Evolutionary conservation across 345 rosid species (phyloP).

Genomic region (Rhodamnia argentea): DNA sequence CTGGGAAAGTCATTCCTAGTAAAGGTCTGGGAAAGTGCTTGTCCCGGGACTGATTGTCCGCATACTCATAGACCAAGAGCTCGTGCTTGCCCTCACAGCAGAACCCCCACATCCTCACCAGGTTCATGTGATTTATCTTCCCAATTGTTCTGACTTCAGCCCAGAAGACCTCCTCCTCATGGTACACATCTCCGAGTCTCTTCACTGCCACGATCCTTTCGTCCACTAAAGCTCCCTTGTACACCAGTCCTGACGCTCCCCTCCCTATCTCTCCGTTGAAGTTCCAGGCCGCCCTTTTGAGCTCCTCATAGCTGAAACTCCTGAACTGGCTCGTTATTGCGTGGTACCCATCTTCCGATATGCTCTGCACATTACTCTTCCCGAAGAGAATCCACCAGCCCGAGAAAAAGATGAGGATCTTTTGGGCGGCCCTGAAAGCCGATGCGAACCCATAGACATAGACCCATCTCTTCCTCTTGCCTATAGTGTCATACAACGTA

Average conservation of each 20-base stretch:
- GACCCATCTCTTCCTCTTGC: slow-evolving; percentile 16
- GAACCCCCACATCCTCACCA: slow-evolving; percentile 45
- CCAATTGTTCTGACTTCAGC: slow-evolving; percentile 45
- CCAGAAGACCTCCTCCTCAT: slow-evolving; percentile 36
- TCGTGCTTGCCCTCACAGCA: slow-evolving; percentile 31
- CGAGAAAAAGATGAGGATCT: slow-evolving; percentile 9
- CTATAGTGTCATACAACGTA: slow-evolving; percentile 2
- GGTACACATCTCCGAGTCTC: slow-evolving; percentile 26
- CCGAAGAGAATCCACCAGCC: slow-evolving; percentile 25
- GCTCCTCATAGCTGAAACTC: slow-evolving; percentile 20
- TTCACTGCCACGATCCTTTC: slow-evolving; percentile 41
- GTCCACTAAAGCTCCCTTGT: slow-evolving; percentile 27
- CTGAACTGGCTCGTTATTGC: slow-evolving; percentile 14
- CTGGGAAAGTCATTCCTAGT: no score
- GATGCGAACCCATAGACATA: slow-evolving; percentile 27
- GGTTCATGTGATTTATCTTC: slow-evolving; percentile 43
- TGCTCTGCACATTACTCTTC: background rate
- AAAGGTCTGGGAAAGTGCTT: slow-evolving; percentile 17
- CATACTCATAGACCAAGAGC: slow-evolving; percentile 39
- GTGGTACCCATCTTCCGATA: slow-evolving; percentile 14
- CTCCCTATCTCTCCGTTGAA: slow-evolving; percentile 32
- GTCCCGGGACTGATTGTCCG: slow-evolving; percentile 35
- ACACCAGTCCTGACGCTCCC: slow-evolving; percentile 41
- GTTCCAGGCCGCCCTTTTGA: slow-evolving; percentile 20
- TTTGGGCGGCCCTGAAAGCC: slow-evolving; percentile 18